A percentile compares a stretch with the other conserved stretches of the same genome.
Evolutionary conservation across 2,329 filamentous ascomycete species (phyloP).

Genomic region (Annulohypoxylon truncatum): DNA sequence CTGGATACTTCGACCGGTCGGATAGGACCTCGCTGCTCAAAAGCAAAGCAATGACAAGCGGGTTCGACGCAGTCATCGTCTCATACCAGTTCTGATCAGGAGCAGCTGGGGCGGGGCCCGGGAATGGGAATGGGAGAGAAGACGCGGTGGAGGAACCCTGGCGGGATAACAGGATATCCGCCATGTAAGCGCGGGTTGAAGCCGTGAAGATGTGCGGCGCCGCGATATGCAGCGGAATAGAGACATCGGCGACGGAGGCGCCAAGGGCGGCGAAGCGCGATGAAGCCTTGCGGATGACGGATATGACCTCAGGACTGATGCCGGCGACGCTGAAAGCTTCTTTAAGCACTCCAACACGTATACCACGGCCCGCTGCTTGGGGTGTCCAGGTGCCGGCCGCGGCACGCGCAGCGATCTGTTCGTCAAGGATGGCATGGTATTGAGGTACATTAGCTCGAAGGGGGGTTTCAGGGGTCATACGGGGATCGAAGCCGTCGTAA

Average conservation of each 20-base stretch:
- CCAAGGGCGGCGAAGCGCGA: conserved; percentile 55
- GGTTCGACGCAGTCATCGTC: conserved; percentile 56
- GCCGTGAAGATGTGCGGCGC: conserved; percentile 63
- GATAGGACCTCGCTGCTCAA: conserved; percentile 53
- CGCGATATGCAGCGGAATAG: conserved; percentile 59
- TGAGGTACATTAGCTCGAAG: conserved; percentile 49
- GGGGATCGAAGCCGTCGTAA: conserved; percentile 61
- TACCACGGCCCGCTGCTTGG: conserved; percentile 50
- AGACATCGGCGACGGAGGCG: conserved; percentile 58
- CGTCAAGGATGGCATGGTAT: conserved; percentile 49
- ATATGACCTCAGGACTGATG: conserved; percentile 53
- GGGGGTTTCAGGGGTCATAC: conserved; percentile 54
- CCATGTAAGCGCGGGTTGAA: conserved; percentile 50
- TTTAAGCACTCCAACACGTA: conserved; percentile 59
- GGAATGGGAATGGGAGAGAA: conserved; percentile 49
- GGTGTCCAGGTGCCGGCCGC: conserved; percentile 41
- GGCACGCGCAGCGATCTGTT: conserved; percentile 37
- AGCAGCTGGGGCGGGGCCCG: conserved; percentile 44
- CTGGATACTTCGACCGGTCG: conserved; percentile 43
- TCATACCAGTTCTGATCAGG: conserved; percentile 57
- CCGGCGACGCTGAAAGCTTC: conserved; percentile 56
- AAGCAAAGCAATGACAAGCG: conserved; percentile 58
- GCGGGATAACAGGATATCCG: conserved; percentile 45
- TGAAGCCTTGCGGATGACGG: conserved; percentile 52
- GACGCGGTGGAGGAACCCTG: conserved; percentile 50